phyloP scores from a whole-genome alignment of 495 filamentous ascomycete genomes.

The Penicillium ucsense region DNA sequence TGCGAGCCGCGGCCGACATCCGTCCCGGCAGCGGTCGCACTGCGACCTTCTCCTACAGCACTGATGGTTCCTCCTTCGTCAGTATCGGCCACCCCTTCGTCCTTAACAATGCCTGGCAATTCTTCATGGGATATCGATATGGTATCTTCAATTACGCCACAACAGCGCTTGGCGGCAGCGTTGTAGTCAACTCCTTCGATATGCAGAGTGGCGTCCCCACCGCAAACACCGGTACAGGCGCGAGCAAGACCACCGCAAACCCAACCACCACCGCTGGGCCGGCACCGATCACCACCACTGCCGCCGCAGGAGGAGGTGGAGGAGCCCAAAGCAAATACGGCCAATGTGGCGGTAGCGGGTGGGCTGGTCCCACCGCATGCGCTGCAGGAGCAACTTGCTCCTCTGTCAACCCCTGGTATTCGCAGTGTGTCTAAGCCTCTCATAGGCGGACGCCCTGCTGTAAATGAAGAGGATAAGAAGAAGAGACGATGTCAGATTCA shows the following conservation, averaged over 20 bases:
- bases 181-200: slow-evolving; percentile 8
- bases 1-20: slow-evolving; percentile 34
- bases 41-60: slow-evolving; percentile 42
- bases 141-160: slow-evolving; percentile 52
- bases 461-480: not conserved
- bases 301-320: not conserved
- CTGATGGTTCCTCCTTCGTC: slow-evolving; percentile 35
- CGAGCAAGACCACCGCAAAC: not conserved
- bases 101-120: slow-evolving; percentile 38
- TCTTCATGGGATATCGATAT: slow-evolving; percentile 48
- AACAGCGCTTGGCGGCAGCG: slow-evolving; percentile 37
- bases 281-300: not conserved
- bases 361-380: slow-evolving; percentile 16
- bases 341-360: slow-evolving; percentile 34
- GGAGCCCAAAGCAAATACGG: slow-evolving; percentile 6
- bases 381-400: slow-evolving; percentile 11
- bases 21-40: slow-evolving; percentile 21
- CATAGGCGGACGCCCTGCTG: not conserved
- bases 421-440: slow-evolving; percentile 9
- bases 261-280: not conserved
- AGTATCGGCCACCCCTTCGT: slow-evolving; percentile 29
- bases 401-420: slow-evolving; percentile 8
- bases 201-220: slow-evolving; percentile 1
- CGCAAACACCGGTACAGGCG: not conserved
- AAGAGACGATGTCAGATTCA: not conserved